A percentile compares a stretch with the other conserved stretches of the same genome.
Evolutionary conservation across 78 protist species (phyloP).

Genomic region (Planoprotostelium fungivorum): DNA sequence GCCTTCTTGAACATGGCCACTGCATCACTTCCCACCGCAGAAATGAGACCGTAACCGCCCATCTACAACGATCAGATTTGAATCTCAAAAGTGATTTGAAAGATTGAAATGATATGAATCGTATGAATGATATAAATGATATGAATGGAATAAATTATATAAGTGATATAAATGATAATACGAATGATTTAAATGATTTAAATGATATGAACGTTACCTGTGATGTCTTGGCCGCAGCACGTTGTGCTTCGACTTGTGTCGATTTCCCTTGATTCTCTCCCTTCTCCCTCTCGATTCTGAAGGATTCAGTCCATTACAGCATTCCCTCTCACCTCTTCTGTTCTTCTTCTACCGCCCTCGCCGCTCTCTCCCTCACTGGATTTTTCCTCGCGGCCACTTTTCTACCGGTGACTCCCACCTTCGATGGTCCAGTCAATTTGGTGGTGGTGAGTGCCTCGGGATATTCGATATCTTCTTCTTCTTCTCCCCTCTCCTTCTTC

Average conservation of each 20-base stretch:
- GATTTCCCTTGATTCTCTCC: background rate
- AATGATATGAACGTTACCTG: no score
- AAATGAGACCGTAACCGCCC: conserved; percentile 45
- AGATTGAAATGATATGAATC: no score
- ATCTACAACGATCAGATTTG: conserved; percentile 6
- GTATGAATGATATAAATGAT: no score
- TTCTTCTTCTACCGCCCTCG: conserved; percentile 48
- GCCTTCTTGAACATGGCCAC: conserved; percentile 6
- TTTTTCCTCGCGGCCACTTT: conserved; percentile 45
- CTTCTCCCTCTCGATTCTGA: conserved; percentile 9
- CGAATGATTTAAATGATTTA: no score
- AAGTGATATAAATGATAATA: no score
- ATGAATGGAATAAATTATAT: no score
- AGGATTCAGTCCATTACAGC: no score
- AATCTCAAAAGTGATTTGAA: no score
- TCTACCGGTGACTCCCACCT: conserved; percentile 29
- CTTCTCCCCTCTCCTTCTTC: background rate
- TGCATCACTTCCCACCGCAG: conserved; percentile 30
- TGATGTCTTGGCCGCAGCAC: background rate
- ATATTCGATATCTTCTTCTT: background rate
- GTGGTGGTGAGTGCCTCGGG: conserved; percentile 23
- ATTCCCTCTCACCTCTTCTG: conserved; percentile 4
- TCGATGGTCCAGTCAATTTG: conserved; percentile 18
- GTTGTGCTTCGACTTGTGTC: background rate
- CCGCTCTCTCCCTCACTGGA: conserved; percentile 63